A percentile compares a stretch with the other conserved stretches of the same genome.
Conservation (phyloP, 805 yeast species). For the Brettanomyces sp. region DNA sequence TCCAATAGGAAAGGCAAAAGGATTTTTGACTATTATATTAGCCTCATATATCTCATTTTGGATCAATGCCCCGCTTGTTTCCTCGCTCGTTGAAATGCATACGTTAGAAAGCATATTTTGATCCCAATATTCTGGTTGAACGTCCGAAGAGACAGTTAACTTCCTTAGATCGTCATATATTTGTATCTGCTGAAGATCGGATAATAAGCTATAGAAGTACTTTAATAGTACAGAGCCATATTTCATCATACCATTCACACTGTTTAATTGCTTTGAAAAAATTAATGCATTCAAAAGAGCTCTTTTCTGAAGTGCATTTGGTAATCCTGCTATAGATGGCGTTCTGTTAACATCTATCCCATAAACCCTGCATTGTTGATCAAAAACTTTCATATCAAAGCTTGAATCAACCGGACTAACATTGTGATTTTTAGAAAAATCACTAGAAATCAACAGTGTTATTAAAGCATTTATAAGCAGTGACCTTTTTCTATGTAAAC, state of each 20-base stretch:
- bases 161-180: conserved; percentile 27
- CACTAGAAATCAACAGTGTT: conserved; percentile 21
- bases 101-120: conserved; percentile 34
- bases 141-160: conserved; percentile 7
- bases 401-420: not conserved
- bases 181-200: conserved; percentile 47
- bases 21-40: conserved; percentile 58
- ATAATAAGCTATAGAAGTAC: conserved; percentile 44
- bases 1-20: conserved; percentile 66
- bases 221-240: conserved; percentile 48
- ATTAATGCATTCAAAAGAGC: conserved; percentile 33
- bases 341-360: conserved; percentile 27
- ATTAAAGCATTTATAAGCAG: conserved; percentile 62
- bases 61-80: no score
- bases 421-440: not conserved
- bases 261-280: no score
- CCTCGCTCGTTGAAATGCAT: no score
- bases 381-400: conserved; percentile 26
- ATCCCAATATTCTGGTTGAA: conserved; percentile 56
- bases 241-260: no score
- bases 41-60: conserved; percentile 59
- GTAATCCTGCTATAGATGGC: not conserved
- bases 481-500: conserved; percentile 57
- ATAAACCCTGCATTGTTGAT: conserved; percentile 41
- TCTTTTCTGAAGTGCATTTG: conserved; percentile 28